Evolutionary conservation across 495 filamentous ascomycete genomes (phyloP).

Genomic region (Neurospora tetraspora): DNA sequence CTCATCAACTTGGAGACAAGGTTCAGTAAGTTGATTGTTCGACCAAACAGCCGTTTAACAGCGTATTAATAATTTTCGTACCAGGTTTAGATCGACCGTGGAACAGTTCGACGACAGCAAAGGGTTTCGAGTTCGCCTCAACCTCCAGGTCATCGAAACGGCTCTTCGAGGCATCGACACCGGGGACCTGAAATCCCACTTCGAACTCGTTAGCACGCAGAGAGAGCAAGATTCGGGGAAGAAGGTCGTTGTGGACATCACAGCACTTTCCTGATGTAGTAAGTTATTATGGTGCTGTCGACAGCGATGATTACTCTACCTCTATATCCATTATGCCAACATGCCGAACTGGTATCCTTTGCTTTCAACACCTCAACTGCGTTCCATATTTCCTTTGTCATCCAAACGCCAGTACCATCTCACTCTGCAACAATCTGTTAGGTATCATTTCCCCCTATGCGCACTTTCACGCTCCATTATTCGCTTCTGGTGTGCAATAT

Average conservation of each 20-base stretch:
- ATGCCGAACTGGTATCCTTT: background rate
- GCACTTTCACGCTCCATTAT: too few relatives aligned
- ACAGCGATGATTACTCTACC: background rate
- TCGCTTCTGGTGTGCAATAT: too few relatives aligned
- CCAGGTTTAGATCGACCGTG: slow-evolving; percentile 20
- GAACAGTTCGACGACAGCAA: slow-evolving; percentile 11
- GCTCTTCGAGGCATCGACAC: slow-evolving; percentile 13
- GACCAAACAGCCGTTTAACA: background rate
- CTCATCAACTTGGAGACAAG: slow-evolving; percentile 8
- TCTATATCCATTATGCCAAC: background rate
- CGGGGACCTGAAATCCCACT: slow-evolving; percentile 16
- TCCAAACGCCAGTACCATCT: background rate
- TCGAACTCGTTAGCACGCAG: slow-evolving; percentile 22
- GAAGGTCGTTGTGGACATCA: slow-evolving; percentile 16
- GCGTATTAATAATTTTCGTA: background rate
- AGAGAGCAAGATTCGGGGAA: slow-evolving; percentile 9
- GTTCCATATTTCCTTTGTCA: background rate
- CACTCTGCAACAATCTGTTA: too few relatives aligned
- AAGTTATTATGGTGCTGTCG: background rate
- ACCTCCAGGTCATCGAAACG: slow-evolving; percentile 18
- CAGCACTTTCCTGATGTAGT: slow-evolving; percentile 1
- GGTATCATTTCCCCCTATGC: too few relatives aligned
- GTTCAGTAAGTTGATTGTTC: slow-evolving; percentile 22
- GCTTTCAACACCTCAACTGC: background rate
- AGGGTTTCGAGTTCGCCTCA: slow-evolving; percentile 21